Evolutionary conservation across 805 yeast genomes (phyloP), one percentile per base, ranked within the genome.

Genomic region (Komagataella pastoris): DNA sequence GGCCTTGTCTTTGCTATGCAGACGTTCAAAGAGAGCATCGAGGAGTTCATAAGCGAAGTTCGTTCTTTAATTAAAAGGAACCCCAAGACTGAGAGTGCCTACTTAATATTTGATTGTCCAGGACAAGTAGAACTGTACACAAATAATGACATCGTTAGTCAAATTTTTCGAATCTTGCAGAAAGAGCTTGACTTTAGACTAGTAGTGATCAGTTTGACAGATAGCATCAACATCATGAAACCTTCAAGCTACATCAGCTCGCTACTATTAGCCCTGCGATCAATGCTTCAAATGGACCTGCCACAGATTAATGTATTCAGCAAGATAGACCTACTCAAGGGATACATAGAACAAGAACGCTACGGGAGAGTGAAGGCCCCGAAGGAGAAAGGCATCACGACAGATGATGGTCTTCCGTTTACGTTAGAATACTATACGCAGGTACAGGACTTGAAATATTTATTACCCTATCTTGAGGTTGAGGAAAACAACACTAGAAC

Each of bases 51-150:
- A 3, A 68, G 70, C 7, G 79, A 76, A 61, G 70, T 91, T 36
- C 71, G 74, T 53, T 69, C 73, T 36, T 68, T 89, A 10, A 77
- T 85, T 4, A 63, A 70, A 44, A 14, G 65, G 1, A 60, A 66
- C 53, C 47, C 60, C 4, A 73, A 76, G 46, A 82, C 80, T 52
- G 68, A 66, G 7, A 61, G 62, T 46, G 71, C 71, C 19, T 88
- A 88, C 57, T 64, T 88, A 10, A 70, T 88, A 3, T 86, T 88
- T 67, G 97, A 88, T 65, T 87, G 95, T 61, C 97, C 97, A 1
- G 99, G 99, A 1, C 99, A 93, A 64, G 93, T 89, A 1, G 99
- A 93, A 64, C 74, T 93, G 14, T 93, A 87, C 67, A 93, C 99
- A 2, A 95, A 87, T 61, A 95, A 88, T 59, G 76, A 82, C 1